Percentiles rank a stretch among this genome's conserved stretches.
Conservation (phyloP, 306 rosid species). For the Benincasa hispida region DNA sequence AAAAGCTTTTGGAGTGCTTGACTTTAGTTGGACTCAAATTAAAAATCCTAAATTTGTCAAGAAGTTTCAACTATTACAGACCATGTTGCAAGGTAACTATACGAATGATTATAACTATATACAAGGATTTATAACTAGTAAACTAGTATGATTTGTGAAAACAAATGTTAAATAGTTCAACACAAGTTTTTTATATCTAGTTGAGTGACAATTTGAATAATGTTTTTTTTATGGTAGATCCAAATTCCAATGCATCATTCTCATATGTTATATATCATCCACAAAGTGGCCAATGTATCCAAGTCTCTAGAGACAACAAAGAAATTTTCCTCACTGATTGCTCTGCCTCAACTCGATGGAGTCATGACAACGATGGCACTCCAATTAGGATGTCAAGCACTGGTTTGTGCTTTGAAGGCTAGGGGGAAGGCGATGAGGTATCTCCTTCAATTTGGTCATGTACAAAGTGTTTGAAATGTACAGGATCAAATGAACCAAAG, state of each 20-base stretch:
- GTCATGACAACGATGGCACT: slow-evolving; percentile 13
- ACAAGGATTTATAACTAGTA: background rate
- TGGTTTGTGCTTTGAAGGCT: slow-evolving; percentile 16
- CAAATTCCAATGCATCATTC: slow-evolving; percentile 19
- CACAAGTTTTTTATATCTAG: too few relatives aligned
- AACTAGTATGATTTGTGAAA: too few relatives aligned
- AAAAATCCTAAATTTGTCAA: slow-evolving; percentile 17
- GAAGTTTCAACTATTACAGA: slow-evolving; percentile 27
- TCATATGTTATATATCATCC: slow-evolving; percentile 21
- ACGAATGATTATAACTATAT: background rate
- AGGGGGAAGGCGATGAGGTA: slow-evolving; percentile 15
- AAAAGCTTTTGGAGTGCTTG: slow-evolving; percentile 22
- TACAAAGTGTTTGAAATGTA: slow-evolving; percentile 23
- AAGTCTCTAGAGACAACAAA: slow-evolving; percentile 6
- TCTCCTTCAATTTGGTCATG: slow-evolving; percentile 12
- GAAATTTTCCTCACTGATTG: slow-evolving; percentile 22
- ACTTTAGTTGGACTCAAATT: slow-evolving; percentile 14
- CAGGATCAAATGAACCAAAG: too few relatives aligned
- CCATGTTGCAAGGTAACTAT: slow-evolving; percentile 20
- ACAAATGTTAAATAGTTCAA: too few relatives aligned
- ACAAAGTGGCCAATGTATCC: slow-evolving; percentile 23
- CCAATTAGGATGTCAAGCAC: slow-evolving; percentile 14
- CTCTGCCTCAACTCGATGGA: slow-evolving; percentile 14
- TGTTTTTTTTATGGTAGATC: slow-evolving; percentile 15
- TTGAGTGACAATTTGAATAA: background rate